Conservation (phyloP, 2,329 filamentous ascomycete genomes). For the Penicillium italicum region DNA sequence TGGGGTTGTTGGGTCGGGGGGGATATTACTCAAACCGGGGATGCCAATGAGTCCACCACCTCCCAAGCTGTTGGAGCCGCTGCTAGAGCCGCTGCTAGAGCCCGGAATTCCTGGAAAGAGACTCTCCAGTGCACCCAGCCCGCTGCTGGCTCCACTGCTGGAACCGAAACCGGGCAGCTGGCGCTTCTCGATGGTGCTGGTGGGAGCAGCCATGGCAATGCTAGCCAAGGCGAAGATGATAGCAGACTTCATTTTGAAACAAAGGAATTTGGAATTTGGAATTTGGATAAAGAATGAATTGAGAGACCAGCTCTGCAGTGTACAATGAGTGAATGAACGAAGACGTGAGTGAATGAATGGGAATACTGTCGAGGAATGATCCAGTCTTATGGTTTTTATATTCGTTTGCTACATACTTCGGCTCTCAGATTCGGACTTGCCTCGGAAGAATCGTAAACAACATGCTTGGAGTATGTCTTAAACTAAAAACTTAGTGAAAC, state of each 20-base stretch:
- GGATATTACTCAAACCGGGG: slow-evolving; percentile 1
- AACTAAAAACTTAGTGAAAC: not conserved
- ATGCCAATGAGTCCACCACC: not conserved
- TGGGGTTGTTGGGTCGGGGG: not conserved
- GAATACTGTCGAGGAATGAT: not conserved
- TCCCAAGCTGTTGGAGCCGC: not conserved
- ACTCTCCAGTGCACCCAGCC: slow-evolving; percentile 5
- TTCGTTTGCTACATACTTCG: not conserved
- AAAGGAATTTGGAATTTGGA: not conserved
- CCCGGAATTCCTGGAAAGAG: not conserved
- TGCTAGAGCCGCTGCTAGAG: not conserved
- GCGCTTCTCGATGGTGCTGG: slow-evolving; percentile 25
- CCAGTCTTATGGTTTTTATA: not conserved
- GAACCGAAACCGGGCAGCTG: slow-evolving; percentile 13
- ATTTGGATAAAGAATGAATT: not conserved
- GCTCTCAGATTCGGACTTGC: not conserved
- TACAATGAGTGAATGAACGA: not conserved
- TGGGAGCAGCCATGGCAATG: slow-evolving; percentile 24
- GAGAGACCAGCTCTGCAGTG: slow-evolving; percentile 19
- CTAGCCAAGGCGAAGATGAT: slow-evolving; percentile 21
- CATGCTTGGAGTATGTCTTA: not conserved
- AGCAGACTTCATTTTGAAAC: slow-evolving; percentile 23
- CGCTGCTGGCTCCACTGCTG: slow-evolving; percentile 11
- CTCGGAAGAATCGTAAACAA: not conserved
- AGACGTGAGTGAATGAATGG: not conserved